Base-by-base conservation (phyloP, 257 asterid genomes). In the Penstemon newberryi region DNA sequence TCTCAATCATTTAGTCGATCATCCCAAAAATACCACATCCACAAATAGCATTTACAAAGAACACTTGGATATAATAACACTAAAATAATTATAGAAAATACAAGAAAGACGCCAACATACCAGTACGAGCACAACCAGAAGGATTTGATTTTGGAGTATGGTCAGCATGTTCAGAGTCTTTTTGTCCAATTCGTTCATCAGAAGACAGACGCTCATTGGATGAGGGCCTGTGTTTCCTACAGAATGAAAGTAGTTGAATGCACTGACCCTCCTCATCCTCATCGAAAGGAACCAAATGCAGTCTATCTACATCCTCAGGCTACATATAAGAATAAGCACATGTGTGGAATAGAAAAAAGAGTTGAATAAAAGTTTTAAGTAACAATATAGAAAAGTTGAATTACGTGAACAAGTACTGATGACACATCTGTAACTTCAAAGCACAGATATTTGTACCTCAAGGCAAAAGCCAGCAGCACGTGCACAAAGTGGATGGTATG, bases 401-500 rank as follows among this genome's bases (percentile, higher is more conserved):
- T 37, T 61, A 71, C 5, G 37, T 44, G 63, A 50, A 19, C 39
- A 18, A 52, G 19, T 8, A 56, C 61, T 54, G 45, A 52, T 42
- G 70, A 46, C 53, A 63, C 49, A 13, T 18, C 36, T 56, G 49
- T 43, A 66, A 70, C 52, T 60, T 15, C 46, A 53, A 60, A 42
- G 19, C 67, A 56, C 49, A 42, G 70, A 59, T 66, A 71, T 49
- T 4, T 41, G 63, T 81, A 94, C 99, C 99, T 94, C 97, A 62
- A 85, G 90, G 76, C 97, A 94, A 77, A 86, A 94, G 62, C 99
- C 99, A 55, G 99, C 99, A 72, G 87, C 99, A 77, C 99, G 96
- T 40, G 99, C 99, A 83, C 99, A 94, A 46, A 94, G 96, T 71
- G 99, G 99, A 80, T 94, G 99, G 79, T 80, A 94, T 54, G 99